Base-by-base conservation (phyloP, 108 stramenopile genomes). In the Nitzschia sp. region DNA sequence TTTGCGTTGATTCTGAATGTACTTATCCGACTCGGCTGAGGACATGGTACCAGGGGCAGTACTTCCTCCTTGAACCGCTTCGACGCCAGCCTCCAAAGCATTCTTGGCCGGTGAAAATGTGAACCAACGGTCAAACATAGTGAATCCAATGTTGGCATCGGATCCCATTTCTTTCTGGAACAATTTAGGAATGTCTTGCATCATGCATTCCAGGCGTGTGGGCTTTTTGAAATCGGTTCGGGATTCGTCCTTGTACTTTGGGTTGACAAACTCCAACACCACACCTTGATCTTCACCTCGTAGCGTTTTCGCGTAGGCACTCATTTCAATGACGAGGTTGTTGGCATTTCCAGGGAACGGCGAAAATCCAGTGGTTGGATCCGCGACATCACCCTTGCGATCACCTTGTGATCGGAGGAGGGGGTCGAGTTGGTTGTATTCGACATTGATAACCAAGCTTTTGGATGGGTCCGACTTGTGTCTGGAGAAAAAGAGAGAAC, bases 391-490 rank as follows among this genome's bases (percentile, higher is more conserved):
- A 29, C 97, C 98, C 31, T 89, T 87, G 13, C 86, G 77, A 23
- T 81, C 74, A 9, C 85, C 95, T 29, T 87, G 84, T 36, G 97
- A 85, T 35, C 89, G 71, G 21, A 99, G 86, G 22, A 99, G 83
- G 3, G 99, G 98, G 72, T 98, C 99, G 29, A 99, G 80, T 80
- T 98, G 98, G 76, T 99, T 99, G 85, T 99, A 99, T 86, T 99
- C 99, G 21, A 99, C 98, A 72, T 99, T 99, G 55, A 98, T 90
- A 41, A 93, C 95, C 52, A 98, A 73, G 50, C 84, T 88, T 77
- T 93, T 93, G 68, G 80, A 73, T 11, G 92, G 92, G 68, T 93
- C 92, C n/a, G 87, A 80, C 68, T 93, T 93, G 80, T 93, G 92
- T 73, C 89, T 91, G 88, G 16, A 17, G 19, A 57, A 23, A 47